Percentiles rank a stretch among this genome's conserved stretches.
Conservation (phyloP, 2,329 filamentous ascomycete species). For the Trichothecium roseum region DNA sequence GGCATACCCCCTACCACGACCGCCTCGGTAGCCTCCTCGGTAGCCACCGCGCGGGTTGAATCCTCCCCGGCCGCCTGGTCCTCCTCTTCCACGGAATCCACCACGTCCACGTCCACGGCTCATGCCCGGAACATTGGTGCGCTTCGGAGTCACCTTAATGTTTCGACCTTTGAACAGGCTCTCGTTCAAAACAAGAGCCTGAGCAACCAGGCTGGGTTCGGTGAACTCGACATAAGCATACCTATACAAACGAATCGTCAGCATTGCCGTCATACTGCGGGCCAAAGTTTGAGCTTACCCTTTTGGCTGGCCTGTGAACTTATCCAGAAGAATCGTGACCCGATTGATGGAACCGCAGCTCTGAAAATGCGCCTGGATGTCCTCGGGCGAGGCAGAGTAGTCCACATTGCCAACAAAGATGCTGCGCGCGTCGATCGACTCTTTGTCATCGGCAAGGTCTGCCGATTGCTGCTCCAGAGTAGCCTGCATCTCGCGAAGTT, state of each 20-base stretch:
- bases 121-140: conserved; percentile 95
- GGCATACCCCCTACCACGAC: conserved; percentile 52
- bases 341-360: conserved; percentile 95
- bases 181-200: conserved; percentile 91
- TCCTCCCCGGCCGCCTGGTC: conserved; percentile 34
- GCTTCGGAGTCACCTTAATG: conserved; percentile 90
- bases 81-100: conserved; percentile 38
- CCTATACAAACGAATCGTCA: conserved; percentile 33
- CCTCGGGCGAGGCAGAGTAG: conserved; percentile 92
- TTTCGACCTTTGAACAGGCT: conserved; percentile 91
- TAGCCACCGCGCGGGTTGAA: conserved; percentile 44
- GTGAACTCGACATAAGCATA: conserved; percentile 99
- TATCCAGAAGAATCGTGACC: conserved; percentile 93
- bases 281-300: conserved; percentile 49
- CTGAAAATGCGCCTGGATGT: conserved; percentile 95
- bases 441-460: conserved; percentile 81
- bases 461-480: conserved; percentile 76
- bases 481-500: conserved; percentile 79
- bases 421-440: conserved; percentile 88
- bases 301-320: conserved; percentile 98
- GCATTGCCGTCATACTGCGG: neutral
- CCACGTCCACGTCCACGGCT: conserved; percentile 63
- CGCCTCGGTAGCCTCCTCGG: conserved; percentile 56
- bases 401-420: conserved; percentile 99
- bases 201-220: conserved; percentile 83